Percentiles rank a stretch among this genome's conserved stretches.
These are phyloP conservation scores for Chiua sp. DNA, from an alignment of 1,284 basidiomycete species.

Conservation along the genomic window DNA sequence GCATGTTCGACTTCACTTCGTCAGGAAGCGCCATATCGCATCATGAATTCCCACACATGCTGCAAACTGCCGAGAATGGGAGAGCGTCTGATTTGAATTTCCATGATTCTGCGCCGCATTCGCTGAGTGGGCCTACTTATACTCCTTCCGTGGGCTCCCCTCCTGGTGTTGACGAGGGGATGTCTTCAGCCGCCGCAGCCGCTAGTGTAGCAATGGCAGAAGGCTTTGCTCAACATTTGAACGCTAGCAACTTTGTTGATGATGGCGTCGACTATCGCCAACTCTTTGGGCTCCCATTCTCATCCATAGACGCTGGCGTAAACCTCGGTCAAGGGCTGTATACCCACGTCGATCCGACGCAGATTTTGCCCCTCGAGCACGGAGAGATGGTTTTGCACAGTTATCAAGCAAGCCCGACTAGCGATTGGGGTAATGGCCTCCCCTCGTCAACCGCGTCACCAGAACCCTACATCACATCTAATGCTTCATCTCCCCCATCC, in stretches of 20 bases:
- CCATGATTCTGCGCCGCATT: constrained; percentile 42
- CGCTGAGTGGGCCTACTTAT: constrained; percentile 43
- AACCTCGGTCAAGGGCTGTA: constrained; percentile 56
- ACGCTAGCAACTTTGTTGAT: constrained; percentile 57
- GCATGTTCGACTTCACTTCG: constrained; percentile 59
- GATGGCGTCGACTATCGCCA: constrained; percentile 66
- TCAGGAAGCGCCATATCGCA: constrained; percentile 33
- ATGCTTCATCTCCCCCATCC: constrained; percentile 72
- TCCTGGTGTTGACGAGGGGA: constrained; percentile 46
- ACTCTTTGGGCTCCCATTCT: constrained; percentile 67
- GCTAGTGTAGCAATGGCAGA: constrained; percentile 71
- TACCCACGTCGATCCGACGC: constrained; percentile 89
- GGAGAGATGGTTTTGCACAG: constrained; percentile 49
- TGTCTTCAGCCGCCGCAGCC: constrained; percentile 69
- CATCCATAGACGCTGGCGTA: constrained; percentile 49
- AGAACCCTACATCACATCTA: constrained; percentile 72
- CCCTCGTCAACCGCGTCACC: constrained; percentile 76
- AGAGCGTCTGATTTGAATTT: constrained; percentile 38
- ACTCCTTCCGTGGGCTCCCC: constrained; percentile 46
- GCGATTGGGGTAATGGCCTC: constrained; percentile 76
- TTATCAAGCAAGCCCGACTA: constrained; percentile 79
- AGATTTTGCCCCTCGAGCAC: constrained; percentile 69
- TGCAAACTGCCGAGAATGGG: constrained; percentile 33
- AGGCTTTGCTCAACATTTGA: constrained; percentile 63
- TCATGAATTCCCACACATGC: constrained; percentile 41